phyloP scores from a whole-genome alignment of 495 filamentous ascomycete species.

The Tuber borchii region DNA sequence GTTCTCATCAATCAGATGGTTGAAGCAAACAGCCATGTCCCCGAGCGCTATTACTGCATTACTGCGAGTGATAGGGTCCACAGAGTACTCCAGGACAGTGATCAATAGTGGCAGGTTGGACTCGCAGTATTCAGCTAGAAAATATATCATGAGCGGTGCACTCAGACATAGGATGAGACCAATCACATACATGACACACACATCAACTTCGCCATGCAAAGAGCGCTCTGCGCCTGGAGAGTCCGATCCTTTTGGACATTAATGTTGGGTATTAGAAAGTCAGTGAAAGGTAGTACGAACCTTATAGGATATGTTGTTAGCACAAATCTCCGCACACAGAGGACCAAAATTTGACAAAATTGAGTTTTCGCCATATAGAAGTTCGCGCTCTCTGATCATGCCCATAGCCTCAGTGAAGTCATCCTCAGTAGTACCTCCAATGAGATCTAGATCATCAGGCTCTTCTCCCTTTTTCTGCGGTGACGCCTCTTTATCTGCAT shows the following conservation, averaged over 20 bases:
- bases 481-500: conserved; percentile 52
- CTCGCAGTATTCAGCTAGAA: conserved; percentile 76
- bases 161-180: not conserved
- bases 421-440: conserved; percentile 94
- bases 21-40: conserved; percentile 99
- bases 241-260: conserved; percentile 54
- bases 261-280: not conserved
- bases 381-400: conserved; percentile 87
- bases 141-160: not conserved
- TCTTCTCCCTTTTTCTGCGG: conserved; percentile 52
- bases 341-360: conserved; percentile 84
- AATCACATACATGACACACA: conserved; percentile 60
- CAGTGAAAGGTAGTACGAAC: conserved; percentile 8
- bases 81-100: conserved; percentile 91
- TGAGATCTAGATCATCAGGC: conserved; percentile 83
- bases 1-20: conserved; percentile 98
- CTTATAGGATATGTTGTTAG: conserved; percentile 82
- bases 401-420: conserved; percentile 96
- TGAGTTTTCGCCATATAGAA: conserved; percentile 79
- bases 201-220: conserved; percentile 98
- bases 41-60: conserved; percentile 96
- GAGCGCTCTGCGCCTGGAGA: conserved; percentile 83
- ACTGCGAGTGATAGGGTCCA: conserved; percentile 80
- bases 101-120: conserved; percentile 87
- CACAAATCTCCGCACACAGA: conserved; percentile 83